These are phyloP conservation scores for Talaromyces nanjingensis DNA, from an alignment of 495 filamentous ascomycete genomes.

Conservation along the genomic window DNA sequence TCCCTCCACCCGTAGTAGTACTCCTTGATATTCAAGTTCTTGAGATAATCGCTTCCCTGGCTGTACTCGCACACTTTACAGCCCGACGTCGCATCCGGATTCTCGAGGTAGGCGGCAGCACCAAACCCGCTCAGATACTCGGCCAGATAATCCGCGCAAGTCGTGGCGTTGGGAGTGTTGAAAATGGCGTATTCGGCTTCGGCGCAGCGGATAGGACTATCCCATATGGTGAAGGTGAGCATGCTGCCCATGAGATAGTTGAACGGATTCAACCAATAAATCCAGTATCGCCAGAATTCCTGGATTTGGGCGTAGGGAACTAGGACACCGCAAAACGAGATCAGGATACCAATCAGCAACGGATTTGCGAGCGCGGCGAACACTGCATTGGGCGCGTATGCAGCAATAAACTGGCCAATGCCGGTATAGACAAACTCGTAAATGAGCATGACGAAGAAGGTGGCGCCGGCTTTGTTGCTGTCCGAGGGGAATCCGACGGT, in stretches of 20 bases:
- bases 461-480: slow-evolving; percentile 41
- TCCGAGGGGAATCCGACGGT: slow-evolving; percentile 28
- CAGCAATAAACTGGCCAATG: slow-evolving; percentile 56
- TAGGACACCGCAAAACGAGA: slow-evolving; percentile 46
- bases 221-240: slow-evolving; percentile 49
- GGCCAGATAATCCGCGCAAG: slow-evolving; percentile 53
- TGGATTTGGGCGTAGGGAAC: slow-evolving; percentile 41
- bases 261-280: slow-evolving; percentile 65
- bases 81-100: slow-evolving; percentile 41
- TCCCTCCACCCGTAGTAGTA: slow-evolving; percentile 41
- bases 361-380: slow-evolving; percentile 48
- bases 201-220: slow-evolving; percentile 49
- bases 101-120: slow-evolving; percentile 43
- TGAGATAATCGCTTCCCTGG: slow-evolving; percentile 31
- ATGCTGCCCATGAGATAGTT: slow-evolving; percentile 60
- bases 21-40: slow-evolving; percentile 28
- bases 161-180: slow-evolving; percentile 39
- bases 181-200: slow-evolving; percentile 51
- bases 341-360: slow-evolving; percentile 48
- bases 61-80: slow-evolving; percentile 55
- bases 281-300: slow-evolving; percentile 66
- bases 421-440: slow-evolving; percentile 51
- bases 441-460: slow-evolving; percentile 49
- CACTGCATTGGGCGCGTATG: slow-evolving; percentile 50
- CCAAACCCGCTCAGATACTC: slow-evolving; percentile 40